Base-by-base conservation (phyloP, 2,329 filamentous ascomycete species). In the Aureobasidium sp. region DNA sequence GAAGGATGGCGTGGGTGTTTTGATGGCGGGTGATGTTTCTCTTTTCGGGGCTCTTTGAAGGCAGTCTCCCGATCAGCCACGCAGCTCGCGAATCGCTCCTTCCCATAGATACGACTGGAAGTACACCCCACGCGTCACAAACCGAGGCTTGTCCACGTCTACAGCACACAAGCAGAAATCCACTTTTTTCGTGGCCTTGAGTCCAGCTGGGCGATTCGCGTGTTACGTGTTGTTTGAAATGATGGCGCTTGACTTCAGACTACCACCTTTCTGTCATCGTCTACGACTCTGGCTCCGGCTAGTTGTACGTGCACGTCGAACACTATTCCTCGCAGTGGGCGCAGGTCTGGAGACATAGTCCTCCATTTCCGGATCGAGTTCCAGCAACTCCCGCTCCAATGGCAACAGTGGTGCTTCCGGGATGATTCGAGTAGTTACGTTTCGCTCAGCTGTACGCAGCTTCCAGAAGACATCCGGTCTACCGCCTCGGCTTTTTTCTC, bases 381-480 rank as follows among this genome's bases (percentile, higher is more conserved):
- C 68, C 10, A 73, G 68, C 48, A 80, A 66, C 62, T 78, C 76
- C 17, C 74, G 70, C 65, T 80, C 78, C 2, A 79, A 66, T 8
- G 72, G 68, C 74, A 76, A 78, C 5, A 79, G 70, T 7, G 78
- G 78, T 5, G 74, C 74, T 67, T 80, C 78, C 0, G 76, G 77
- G 17, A 80, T 67, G 8, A 73, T 67, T 27, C 72, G 70, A 6
- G 76, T 74, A 23, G 71, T 75, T 17, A 73, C 72, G 10, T 73
- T 69, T 42, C 70, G 70, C 37, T 72, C 69, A 41, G 70, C 70
- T 62, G 69, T 74, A 20, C 69, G 67, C 26, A 71, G 64, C 64
- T 75, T 75, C 78, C 78, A 80, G 67, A 71, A 76, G 26, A 80
- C 69, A 61, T 77, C 74, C 0, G 77, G 75, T 41, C 57, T 37